Percentiles rank a stretch among this genome's conserved stretches.
Evolutionary conservation across 208 protist genomes (phyloP).

Genomic region (Trypanosoma scelopori): DNA sequence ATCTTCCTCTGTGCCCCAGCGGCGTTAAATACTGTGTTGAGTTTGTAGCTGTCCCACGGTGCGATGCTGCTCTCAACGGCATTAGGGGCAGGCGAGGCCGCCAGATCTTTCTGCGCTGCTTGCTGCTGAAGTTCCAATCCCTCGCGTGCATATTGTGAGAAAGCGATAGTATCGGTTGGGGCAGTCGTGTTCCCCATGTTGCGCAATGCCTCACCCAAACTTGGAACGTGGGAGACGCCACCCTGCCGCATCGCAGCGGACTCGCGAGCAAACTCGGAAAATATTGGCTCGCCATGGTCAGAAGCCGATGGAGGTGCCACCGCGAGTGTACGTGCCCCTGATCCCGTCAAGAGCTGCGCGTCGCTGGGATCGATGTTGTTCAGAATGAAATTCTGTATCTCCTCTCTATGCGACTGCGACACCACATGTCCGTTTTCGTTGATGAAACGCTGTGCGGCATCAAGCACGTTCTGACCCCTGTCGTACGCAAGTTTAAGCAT

Average conservation of each 20-base stretch:
- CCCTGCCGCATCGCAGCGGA: slow-evolving; percentile 21
- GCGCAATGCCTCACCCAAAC: slow-evolving; percentile 26
- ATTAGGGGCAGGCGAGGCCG: background rate
- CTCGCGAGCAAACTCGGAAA: slow-evolving; percentile 31
- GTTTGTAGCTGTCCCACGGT: slow-evolving; percentile 14
- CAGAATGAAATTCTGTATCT: slow-evolving; percentile 93
- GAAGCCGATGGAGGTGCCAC: background rate
- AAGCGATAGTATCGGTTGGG: slow-evolving; percentile 19
- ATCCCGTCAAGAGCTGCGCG: slow-evolving; percentile 28
- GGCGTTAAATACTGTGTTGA: slow-evolving; percentile 57
- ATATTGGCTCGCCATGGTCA: slow-evolving; percentile 14
- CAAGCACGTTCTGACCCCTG: slow-evolving; percentile 78
- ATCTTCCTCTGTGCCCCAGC: slow-evolving; percentile 56
- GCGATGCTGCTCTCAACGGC: slow-evolving; percentile 16
- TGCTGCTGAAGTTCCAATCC: slow-evolving; percentile 16
- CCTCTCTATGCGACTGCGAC: slow-evolving; percentile 81
- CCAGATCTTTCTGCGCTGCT: background rate
- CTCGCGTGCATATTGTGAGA: slow-evolving; percentile 31
- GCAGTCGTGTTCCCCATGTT: slow-evolving; percentile 17
- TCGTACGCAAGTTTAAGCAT: slow-evolving; percentile 93
- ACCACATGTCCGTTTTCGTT: slow-evolving; percentile 79
- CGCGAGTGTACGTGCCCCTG: background rate
- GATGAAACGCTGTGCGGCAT: slow-evolving; percentile 90
- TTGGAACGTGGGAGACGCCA: slow-evolving; percentile 5
- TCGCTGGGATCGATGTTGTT: slow-evolving; percentile 57